Evolutionary conservation across 192 early-diverging fungal species (phyloP), one percentile per base, ranked within the genome.

Genomic region (Linnemannia zychae): DNA sequence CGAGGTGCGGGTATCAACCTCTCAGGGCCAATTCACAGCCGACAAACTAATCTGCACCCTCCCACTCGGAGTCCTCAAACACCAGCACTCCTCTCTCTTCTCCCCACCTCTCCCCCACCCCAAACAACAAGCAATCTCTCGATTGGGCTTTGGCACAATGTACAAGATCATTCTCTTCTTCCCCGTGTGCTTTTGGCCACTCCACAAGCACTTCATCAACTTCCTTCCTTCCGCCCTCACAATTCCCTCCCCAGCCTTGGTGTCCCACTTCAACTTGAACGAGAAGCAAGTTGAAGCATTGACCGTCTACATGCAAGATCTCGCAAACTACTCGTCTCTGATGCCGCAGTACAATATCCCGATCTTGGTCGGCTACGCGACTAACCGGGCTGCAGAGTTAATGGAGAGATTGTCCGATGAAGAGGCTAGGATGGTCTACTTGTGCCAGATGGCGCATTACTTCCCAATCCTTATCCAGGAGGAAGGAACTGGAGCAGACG

Each of bases 61-160:
- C 18, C 89, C 89, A 4, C 67, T 90, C 1, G 89, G 89, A 7
- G 84, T 90, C 28, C 84, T 90, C 15, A 86, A 90, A 80, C 12
- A 76, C 33, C 57, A 69, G 40, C 67, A 78, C 34, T 17, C 20
- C 24, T 24, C 69, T 1, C 16, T 87, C 34, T 90, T 90, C 63
- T 71, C 63, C 18, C 89, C 89, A 17, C 73, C 67, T 3, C 72
- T 90, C 16, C 89, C 89, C 24, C 4, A 12, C 0, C 16, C 65
- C 2, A 88, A 89, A 70, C 80, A 78, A 66, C 50, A 36, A 6
- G 88, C 89, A 0, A 83, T 90, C 31, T 28, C 37, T 1, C 73
- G 71, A 2, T 57, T 90, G 3, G 86, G 88, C 2, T 81, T 90
- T 20, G 89, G 89, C 3, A 82, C 87, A 44, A 87, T 90, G 74